Evolutionary conservation across 202 grass and related monocot genomes (phyloP).

Genomic region (Miscanthus sacchariflorus): DNA sequence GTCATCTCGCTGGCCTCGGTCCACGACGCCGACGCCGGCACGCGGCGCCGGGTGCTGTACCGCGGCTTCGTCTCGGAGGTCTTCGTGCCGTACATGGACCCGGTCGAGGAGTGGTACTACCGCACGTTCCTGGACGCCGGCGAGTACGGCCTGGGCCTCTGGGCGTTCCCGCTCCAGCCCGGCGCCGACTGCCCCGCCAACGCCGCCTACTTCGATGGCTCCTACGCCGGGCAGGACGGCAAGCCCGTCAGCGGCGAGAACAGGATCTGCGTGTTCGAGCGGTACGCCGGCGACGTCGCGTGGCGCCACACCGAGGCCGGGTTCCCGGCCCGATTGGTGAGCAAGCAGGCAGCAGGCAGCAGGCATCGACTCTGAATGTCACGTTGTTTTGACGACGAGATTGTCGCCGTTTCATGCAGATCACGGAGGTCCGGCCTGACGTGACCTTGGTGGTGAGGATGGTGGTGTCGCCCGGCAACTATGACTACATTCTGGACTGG

Average conservation of each 20-base stretch:
- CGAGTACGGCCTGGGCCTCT: slow-evolving; percentile 71
- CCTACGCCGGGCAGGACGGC: slow-evolving; percentile 63
- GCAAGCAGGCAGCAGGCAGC: too few species aligned
- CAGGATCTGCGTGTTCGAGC: slow-evolving; percentile 81
- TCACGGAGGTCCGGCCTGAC: slow-evolving; percentile 79
- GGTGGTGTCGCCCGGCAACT: slow-evolving; percentile 76
- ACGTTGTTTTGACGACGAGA: not conserved
- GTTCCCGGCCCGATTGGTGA: slow-evolving; percentile 59
- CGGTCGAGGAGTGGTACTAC: slow-evolving; percentile 80
- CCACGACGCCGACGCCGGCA: slow-evolving; percentile 51
- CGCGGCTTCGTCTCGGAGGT: slow-evolving; percentile 77
- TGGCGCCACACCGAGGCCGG: slow-evolving; percentile 84
- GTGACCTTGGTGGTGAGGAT: slow-evolving; percentile 85
- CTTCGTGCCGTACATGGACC: slow-evolving; percentile 91
- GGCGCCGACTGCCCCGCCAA: slow-evolving; percentile 62
- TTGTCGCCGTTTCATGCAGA: slow-evolving; percentile 34
- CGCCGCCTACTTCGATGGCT: slow-evolving; percentile 63
- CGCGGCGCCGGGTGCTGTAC: slow-evolving; percentile 63
- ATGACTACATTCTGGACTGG: slow-evolving; percentile 90
- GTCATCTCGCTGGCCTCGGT: slow-evolving; percentile 75
- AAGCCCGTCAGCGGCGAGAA: slow-evolving; percentile 51
- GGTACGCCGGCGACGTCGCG: slow-evolving; percentile 63
- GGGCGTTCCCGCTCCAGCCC: slow-evolving; percentile 57
- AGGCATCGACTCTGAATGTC: not conserved
- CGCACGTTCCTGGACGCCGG: slow-evolving; percentile 75